phyloP scores from a whole-genome alignment of 805 yeast genomes.

The Metschnikowia lachancei region DNA sequence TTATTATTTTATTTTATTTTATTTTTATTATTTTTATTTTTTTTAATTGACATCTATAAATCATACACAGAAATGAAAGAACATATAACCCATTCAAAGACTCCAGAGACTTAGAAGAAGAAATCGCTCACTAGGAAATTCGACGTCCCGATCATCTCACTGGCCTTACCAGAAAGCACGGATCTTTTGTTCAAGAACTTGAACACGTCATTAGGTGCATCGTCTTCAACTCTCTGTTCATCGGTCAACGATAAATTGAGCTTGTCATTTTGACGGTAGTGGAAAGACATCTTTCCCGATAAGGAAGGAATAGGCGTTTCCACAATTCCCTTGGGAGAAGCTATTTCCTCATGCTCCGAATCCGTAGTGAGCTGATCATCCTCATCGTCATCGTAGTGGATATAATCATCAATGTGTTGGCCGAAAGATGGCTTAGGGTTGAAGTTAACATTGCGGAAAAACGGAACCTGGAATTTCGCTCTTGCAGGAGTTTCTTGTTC shows the following conservation, averaged over 20 bases:
- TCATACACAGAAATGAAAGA: constrained; percentile 6
- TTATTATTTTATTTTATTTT: neutral
- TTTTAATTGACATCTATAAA: constrained; percentile 2
- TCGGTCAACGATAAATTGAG: constrained; percentile 33
- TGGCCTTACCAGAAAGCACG: constrained; percentile 40
- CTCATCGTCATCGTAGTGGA: constrained; percentile 34
- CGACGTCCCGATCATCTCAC: constrained; percentile 44
- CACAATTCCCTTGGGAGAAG: constrained; percentile 11
- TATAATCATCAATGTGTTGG: constrained; percentile 34
- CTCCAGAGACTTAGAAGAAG: constrained; percentile 34
- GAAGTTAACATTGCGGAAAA: constrained; percentile 39
- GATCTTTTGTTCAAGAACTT: constrained; percentile 37
- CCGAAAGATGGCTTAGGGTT: constrained; percentile 27
- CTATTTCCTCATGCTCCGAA: constrained; percentile 18
- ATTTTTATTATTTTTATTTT: neutral
- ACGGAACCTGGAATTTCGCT: constrained; percentile 27
- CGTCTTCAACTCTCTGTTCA: constrained; percentile 3
- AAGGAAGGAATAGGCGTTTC: constrained; percentile 14
- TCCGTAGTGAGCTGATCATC: constrained; percentile 11
- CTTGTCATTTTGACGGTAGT: constrained; percentile 37
- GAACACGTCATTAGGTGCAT: constrained; percentile 27
- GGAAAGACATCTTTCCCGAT: constrained; percentile 34
- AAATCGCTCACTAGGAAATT: constrained; percentile 43
- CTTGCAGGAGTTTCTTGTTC: neutral
- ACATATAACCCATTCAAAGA: too few relatives aligned